phyloP scores from a whole-genome alignment of 129 eudicot genomes.

The Solidago caesia region DNA sequence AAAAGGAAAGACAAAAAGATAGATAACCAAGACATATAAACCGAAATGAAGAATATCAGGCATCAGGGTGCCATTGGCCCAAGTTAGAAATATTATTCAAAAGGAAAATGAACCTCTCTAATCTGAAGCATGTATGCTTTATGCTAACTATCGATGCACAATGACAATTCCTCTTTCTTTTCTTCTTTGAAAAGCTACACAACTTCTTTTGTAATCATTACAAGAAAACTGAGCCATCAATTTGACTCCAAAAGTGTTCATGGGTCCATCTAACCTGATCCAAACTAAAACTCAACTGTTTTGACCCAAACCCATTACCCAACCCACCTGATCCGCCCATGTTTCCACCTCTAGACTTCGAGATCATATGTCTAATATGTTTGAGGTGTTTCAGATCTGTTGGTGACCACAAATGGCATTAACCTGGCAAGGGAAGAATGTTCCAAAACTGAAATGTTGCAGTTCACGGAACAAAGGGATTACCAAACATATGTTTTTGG shows the following conservation, averaged over 20 bases:
- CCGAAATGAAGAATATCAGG: background rate
- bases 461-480: background rate
- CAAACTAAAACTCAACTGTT: background rate
- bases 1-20: background rate
- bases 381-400: too few species aligned
- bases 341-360: too few species aligned
- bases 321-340: too few species aligned
- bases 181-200: background rate
- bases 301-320: too few species aligned
- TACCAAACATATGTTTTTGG: too few species aligned
- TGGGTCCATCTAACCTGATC: background rate
- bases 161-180: background rate
- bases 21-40: background rate
- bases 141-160: background rate
- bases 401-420: too few species aligned
- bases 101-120: background rate
- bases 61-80: background rate
- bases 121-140: background rate
- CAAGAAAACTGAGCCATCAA: background rate
- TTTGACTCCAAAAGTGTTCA: background rate
- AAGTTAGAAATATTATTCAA: background rate
- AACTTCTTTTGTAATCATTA: background rate
- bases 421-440: slow-evolving; percentile 6
- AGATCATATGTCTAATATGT: too few species aligned
- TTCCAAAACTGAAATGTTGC: background rate